Base-by-base conservation (phyloP, 2,329 filamentous ascomycete species). In the Sclerotinia glacialis region DNA sequence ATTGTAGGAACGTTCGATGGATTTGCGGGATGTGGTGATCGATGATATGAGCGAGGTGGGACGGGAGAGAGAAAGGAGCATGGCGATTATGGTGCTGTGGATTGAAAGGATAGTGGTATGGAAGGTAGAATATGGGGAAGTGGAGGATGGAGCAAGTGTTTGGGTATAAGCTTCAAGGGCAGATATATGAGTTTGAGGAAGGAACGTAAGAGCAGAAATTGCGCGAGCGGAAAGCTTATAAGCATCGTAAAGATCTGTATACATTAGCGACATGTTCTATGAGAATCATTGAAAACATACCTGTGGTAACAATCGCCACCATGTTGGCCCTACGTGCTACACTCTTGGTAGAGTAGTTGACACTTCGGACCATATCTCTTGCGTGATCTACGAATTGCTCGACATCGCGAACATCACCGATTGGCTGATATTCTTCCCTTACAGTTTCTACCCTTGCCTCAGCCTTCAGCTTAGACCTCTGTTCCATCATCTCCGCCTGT, bases 341-440 rank as follows among this genome's bases (percentile, higher is more conserved):
- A 72, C 88, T 92, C 77, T 91, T 91, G 0, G 91, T 94, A 65
- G 91, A 89, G 73, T 90, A 88, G 74, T 93, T 93, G 68, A 98
- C 87, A 70, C 89, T 87, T 61, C 93, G 88, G 49, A 99, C 89
- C 78, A 93, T 93, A 65, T 98, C 94, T 72, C 92, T 87, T 26
- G 94, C 94, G 75, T 97, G 91, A 63, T 92, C 89, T 64, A 97
- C 89, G 77, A 99, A 97, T 72, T 95, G 89, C 75, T 98, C 94
- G 3, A 97, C 93, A 78, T 97, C 94, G 37, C 88, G 86, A 58
- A 94, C 86, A 70, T 95, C 91, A 69, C 90, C 86, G 23, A 97
- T 83, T 0, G 95, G 93, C 70, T 92, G 88, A 73, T 91, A 92
- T 76, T 99, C 95, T 68, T 99, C 95, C 64, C 87, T 86, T 44